Conservation (phyloP, 106 monocot species). For the Posidonia australis region DNA sequence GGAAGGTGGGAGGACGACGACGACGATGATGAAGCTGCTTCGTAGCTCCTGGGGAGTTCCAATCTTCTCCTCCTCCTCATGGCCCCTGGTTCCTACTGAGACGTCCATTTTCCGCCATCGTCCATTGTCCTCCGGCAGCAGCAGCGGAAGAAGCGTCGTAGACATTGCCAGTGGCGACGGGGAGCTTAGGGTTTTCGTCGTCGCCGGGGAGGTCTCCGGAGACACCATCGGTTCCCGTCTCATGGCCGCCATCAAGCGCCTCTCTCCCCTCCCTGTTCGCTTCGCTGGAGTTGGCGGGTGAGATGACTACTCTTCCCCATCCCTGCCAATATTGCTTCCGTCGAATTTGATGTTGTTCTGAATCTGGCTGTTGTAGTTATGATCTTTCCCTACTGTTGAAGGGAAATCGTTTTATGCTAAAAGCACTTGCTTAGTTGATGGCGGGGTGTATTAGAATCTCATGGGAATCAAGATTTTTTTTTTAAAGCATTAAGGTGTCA, state of each 20-base stretch:
- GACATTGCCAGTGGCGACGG: constrained; percentile 63
- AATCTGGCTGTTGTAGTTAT: not conserved
- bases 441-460: too few species aligned
- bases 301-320: constrained; percentile 7
- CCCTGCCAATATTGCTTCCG: not conserved
- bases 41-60: too few species aligned
- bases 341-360: not conserved
- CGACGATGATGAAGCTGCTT: too few species aligned
- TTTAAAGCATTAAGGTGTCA: too few species aligned
- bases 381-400: too few species aligned
- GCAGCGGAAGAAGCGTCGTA: constrained; percentile 20
- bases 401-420: too few species aligned
- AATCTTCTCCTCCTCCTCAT: too few species aligned
- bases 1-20: too few species aligned
- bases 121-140: not conserved
- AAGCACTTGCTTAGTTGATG: too few species aligned
- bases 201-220: constrained; percentile 94
- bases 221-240: constrained; percentile 72
- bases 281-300: constrained; percentile 94
- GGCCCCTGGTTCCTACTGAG: too few species aligned
- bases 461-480: too few species aligned
- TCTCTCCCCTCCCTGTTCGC: constrained; percentile 68
- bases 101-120: too few species aligned
- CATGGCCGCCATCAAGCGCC: constrained; percentile 54
- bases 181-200: constrained; percentile 78